phyloP scores from a whole-genome alignment of 2,329 filamentous ascomycete species.

The Arthroderma sp. region DNA sequence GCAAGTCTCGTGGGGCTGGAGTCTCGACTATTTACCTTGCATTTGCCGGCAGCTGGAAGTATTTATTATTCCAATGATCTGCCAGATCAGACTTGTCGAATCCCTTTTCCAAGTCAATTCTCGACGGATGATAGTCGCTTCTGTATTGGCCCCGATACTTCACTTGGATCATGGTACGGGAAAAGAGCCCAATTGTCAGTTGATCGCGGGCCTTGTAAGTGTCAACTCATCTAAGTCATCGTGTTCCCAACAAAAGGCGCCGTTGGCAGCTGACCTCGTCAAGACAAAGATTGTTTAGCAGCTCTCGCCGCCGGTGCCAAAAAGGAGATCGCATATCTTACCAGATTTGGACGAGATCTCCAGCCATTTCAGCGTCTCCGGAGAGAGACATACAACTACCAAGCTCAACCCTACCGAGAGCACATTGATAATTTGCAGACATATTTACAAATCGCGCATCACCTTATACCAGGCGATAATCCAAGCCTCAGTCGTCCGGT shows the following conservation, averaged over 20 bases:
- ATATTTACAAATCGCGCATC: neutral
- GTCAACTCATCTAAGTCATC: neutral
- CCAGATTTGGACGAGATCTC: slow-evolving; percentile 13
- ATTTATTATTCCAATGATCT: neutral
- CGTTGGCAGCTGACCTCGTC: neutral
- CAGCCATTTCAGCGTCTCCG: slow-evolving; percentile 15
- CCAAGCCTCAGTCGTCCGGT: slow-evolving; percentile 13
- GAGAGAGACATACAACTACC: slow-evolving; percentile 14
- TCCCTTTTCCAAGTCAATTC: neutral
- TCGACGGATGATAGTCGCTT: neutral
- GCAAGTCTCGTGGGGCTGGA: slow-evolving; percentile 15
- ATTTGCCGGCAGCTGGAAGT: slow-evolving; percentile 9
- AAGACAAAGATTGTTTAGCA: neutral
- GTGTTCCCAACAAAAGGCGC: neutral
- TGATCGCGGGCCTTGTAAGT: neutral
- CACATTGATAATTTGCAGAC: neutral
- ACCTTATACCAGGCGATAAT: slow-evolving; percentile 6
- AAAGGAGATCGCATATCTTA: slow-evolving; percentile 13
- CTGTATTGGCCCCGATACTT: neutral
- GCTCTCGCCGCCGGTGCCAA: neutral
- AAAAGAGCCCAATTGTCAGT: neutral
- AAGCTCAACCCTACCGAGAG: slow-evolving; percentile 12
- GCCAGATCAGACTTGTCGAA: neutral
- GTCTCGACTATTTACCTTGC: slow-evolving; percentile 14
- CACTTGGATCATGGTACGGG: neutral